Evolutionary conservation across 371 early-diverging fungal species (phyloP).

Genomic region (Mucor piriformis): DNA sequence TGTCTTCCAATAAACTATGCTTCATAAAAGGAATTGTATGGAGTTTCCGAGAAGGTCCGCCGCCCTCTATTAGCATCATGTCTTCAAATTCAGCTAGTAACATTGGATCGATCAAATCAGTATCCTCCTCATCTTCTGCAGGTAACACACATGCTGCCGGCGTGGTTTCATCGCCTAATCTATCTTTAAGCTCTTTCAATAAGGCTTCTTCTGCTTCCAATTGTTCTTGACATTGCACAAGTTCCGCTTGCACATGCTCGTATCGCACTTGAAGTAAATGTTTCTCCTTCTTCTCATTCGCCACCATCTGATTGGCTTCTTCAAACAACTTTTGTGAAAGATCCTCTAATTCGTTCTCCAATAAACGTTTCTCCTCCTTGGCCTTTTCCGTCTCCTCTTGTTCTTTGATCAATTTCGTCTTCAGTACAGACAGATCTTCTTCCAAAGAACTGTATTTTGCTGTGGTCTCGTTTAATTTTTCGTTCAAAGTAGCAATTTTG

Average conservation of each 20-base stretch:
- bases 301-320: slow-evolving; percentile 89
- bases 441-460: slow-evolving; percentile 38
- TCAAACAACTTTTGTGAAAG: slow-evolving; percentile 84
- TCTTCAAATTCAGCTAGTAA: slow-evolving; percentile 76
- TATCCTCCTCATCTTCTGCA: too few species aligned
- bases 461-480: slow-evolving; percentile 33
- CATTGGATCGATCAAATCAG: slow-evolving; percentile 32
- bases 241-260: slow-evolving; percentile 49
- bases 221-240: slow-evolving; percentile 59
- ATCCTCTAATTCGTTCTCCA: slow-evolving; percentile 86
- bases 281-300: slow-evolving; percentile 68
- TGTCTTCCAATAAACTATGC: slow-evolving; percentile 69
- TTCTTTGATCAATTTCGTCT: slow-evolving; percentile 65
- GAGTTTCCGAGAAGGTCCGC: slow-evolving; percentile 62
- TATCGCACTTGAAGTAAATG: slow-evolving; percentile 51
- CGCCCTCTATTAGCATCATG: slow-evolving; percentile 61
- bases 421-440: slow-evolving; percentile 44
- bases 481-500: slow-evolving; percentile 33
- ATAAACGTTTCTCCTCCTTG: slow-evolving; percentile 70
- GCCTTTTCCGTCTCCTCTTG: slow-evolving; percentile 80
- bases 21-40: slow-evolving; percentile 58
- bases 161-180: slow-evolving; percentile 52
- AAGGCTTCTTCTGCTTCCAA: slow-evolving; percentile 69
- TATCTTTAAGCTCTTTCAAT: slow-evolving; percentile 63
- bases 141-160: too few species aligned